Percentiles rank a stretch among this genome's conserved stretches.
Evolutionary conservation across 1,284 basidiomycete genomes (phyloP).

Genomic region (Malassezia japonica): DNA sequence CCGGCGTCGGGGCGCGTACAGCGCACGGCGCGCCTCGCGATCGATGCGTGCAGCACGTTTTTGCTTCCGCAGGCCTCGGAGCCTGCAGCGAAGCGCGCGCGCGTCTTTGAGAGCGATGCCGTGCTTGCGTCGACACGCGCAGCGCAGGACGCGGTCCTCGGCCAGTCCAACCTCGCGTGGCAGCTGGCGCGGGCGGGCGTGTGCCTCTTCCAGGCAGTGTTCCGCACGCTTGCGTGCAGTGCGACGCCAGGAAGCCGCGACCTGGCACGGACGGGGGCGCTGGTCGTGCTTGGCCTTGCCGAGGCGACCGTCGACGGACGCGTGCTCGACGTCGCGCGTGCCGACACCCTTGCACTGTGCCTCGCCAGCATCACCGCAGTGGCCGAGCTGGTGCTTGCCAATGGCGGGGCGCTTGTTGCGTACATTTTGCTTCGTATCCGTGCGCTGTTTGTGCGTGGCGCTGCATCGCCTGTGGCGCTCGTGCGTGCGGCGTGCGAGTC

Average conservation of each 20-base stretch:
- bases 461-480: background rate
- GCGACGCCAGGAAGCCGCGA: constrained; percentile 23
- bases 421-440: constrained; percentile 4
- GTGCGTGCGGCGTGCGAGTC: constrained; percentile 4
- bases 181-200: constrained; percentile 18
- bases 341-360: background rate
- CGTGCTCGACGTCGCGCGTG: background rate
- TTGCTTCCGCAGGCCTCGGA: background rate
- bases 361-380: background rate
- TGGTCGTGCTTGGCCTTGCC: constrained; percentile 19
- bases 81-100: constrained; percentile 22
- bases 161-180: constrained; percentile 14
- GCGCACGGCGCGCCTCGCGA: constrained; percentile 23
- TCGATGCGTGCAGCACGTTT: constrained; percentile 9
- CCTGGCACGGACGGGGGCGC: constrained; percentile 17
- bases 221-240: constrained; percentile 19
- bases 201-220: constrained; percentile 18
- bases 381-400: background rate
- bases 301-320: constrained; percentile 22
- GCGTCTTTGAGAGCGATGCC: constrained; percentile 30
- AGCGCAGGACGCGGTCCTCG: constrained; percentile 22
- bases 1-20: constrained; percentile 22
- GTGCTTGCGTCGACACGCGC: constrained; percentile 14
- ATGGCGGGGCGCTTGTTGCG: background rate
- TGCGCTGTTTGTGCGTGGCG: background rate